Base-by-base conservation (phyloP, 352 stramenopile genomes). In the Halophytophthora polymorphica region DNA sequence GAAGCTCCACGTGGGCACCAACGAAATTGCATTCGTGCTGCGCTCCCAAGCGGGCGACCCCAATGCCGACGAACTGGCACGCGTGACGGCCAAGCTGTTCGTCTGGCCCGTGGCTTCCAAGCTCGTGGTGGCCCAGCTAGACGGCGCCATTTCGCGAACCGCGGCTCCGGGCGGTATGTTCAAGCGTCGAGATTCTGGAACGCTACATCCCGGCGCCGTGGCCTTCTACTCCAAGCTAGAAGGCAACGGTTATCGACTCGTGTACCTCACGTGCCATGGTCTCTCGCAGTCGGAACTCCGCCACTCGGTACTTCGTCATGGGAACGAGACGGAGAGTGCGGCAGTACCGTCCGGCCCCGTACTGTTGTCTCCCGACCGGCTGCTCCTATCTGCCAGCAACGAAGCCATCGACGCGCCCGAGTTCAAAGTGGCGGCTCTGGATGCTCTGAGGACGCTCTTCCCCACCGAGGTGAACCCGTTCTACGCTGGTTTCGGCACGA, bases 81-180 rank as follows among this genome's bases (percentile, higher is more conserved):
- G 70, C 7, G 70, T 93, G 10, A 69, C 56, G 3, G 69, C 80
- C 17, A 83, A 77, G 28, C 21, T 93, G 31, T 94, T 80, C 50
- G 42, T 93, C 29, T 96, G 81, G 82, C 71, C 74, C 29, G 64
- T 82, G 6, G 77, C 75, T 1, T 59, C 77, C 19, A 90, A 90
- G 50, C 65, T 96, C 37, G 78, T 96, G 2, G 81, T 95, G 35
- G 80, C 71, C 5, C 83, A 96, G 36, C 76, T 95, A 31, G 86
- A 96, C 56, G 81, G 83, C 18, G 83, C 83, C 0, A 85, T 94
- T 57, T 77, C 74, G 1, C 71, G 69, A 22, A 58, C 51, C 10
- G 63, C 66, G 6, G 68, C 66, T 2, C 71, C 59, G 0, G 59
- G 79, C 29, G 68, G 61, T 19, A 83, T 85, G 56, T 77, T 80